Evolutionary conservation across 2,329 filamentous ascomycete genomes (phyloP).

Genomic region (Sporothrix protearum): DNA sequence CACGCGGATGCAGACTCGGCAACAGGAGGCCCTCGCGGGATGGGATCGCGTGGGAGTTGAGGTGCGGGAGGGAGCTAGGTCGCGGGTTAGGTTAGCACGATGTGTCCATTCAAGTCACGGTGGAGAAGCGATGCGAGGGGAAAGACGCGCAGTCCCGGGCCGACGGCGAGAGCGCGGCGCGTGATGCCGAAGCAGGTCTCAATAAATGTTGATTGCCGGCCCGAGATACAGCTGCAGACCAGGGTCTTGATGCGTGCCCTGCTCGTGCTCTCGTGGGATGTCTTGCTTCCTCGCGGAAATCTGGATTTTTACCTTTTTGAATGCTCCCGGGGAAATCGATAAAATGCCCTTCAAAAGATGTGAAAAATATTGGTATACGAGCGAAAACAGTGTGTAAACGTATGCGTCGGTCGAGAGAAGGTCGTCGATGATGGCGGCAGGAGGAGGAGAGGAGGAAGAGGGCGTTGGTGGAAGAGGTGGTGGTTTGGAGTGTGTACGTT

Average conservation of each 20-base stretch:
- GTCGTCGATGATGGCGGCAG: constrained; percentile 9
- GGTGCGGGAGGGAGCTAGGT: not conserved
- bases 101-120: constrained; percentile 7
- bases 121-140: not conserved
- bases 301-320: constrained; percentile 10
- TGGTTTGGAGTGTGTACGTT: constrained; percentile 8
- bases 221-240: not conserved
- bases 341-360: constrained; percentile 17
- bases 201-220: not conserved
- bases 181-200: not conserved
- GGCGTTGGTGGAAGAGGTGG: constrained; percentile 1
- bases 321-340: not conserved
- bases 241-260: not conserved
- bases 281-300: constrained; percentile 2
- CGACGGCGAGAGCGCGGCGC: not conserved
- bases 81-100: constrained; percentile 5
- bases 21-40: not conserved
- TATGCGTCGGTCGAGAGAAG: not conserved
- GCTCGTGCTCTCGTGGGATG: constrained; percentile 10
- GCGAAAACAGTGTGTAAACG: not conserved
- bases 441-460: not conserved
- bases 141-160: not conserved
- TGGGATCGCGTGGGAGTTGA: not conserved
- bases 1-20: not conserved
- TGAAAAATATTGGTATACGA: not conserved